Base-by-base conservation (phyloP, 2,329 filamentous ascomycete genomes). In the Penicillium hordei region DNA sequence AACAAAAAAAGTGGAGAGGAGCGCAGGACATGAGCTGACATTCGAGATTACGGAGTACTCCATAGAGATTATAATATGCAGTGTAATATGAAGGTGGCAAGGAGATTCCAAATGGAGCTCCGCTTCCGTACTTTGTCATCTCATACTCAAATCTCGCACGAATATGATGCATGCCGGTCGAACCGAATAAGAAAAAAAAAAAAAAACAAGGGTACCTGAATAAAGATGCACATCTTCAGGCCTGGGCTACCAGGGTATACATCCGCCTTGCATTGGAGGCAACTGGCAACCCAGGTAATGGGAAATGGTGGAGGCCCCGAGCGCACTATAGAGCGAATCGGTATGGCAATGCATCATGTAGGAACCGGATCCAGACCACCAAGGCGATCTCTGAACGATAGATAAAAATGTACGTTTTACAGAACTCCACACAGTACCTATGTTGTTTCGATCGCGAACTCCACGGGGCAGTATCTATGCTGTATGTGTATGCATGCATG, bases 221-320 rank as follows among this genome's bases (percentile, higher is more conserved):
- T 62, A 55, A 65, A 60, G 7, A 34, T 29, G 57, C 48, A 59
- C 12, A 55, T 33, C 34, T 48, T 48, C 9, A 17, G 34, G 48
- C 4, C 45, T 27, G 38, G 29, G 25, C 52, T 43, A 51, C 31
- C 38, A 61, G 29, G 10, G n/a, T 21, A 33, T 60, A 60, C 60
- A 53, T 65, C 54, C 57, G 44, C 64, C 60, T 67, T 67, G 64
- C 65, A 65, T 67, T 49, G 55, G 52, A 65, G 54, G 59, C 60
- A 61, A 66, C 52, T 44, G 25, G 38, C 12, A 21, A 60, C 60
- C 62, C 63, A 58, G 63, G 65, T 62, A 65, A 59, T 49, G 57
- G 64, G 60, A 56, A 61, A 39, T 45, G 21, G 38, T 21, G 13
- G 43, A 52, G 48, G 25, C 38, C 56, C 45, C 39, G 49, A 53